Percentiles rank a stretch among this genome's conserved stretches.
These are phyloP conservation scores for Fusarium concolor DNA, from an alignment of 2,329 filamentous ascomycete genomes.

Conservation along the genomic window DNA sequence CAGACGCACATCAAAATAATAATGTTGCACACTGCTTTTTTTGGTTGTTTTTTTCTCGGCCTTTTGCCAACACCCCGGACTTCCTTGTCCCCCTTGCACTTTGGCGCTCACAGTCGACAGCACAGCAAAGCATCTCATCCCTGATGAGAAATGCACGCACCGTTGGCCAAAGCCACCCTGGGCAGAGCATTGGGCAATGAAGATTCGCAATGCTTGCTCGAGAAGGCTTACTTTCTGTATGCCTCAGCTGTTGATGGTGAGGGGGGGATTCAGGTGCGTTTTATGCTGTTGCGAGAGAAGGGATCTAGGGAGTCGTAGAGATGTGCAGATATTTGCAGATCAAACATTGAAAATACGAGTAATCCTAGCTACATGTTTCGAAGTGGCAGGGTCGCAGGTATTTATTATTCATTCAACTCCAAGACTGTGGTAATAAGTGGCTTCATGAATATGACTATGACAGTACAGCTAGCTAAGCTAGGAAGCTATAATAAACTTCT, in stretches of 20 bases:
- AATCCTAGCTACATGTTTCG: slow-evolving; percentile 23
- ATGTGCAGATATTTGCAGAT: slow-evolving; percentile 29
- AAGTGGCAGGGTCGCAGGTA: slow-evolving; percentile 15
- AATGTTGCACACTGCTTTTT: slow-evolving; percentile 8
- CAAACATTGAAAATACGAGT: slow-evolving; percentile 35
- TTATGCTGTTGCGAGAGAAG: slow-evolving; percentile 25
- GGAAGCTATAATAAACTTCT: not conserved
- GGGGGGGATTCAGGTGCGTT: slow-evolving; percentile 28
- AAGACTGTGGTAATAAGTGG: slow-evolving; percentile 12
- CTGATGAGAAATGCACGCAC: slow-evolving; percentile 21
- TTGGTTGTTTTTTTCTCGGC: slow-evolving; percentile 28
- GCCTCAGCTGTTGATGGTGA: slow-evolving; percentile 21
- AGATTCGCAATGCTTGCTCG: slow-evolving; percentile 30
- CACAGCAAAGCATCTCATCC: slow-evolving; percentile 24
- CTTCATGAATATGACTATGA: slow-evolving; percentile 4
- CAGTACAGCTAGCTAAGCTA: slow-evolving; percentile 5
- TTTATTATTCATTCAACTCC: slow-evolving; percentile 6
- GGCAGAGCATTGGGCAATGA: slow-evolving; percentile 30
- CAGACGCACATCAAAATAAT: slow-evolving; percentile 8
- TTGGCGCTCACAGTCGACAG: slow-evolving; percentile 6
- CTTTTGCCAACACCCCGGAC: slow-evolving; percentile 21
- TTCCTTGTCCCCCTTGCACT: slow-evolving; percentile 25
- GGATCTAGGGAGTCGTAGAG: slow-evolving; percentile 6
- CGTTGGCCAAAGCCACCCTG: slow-evolving; percentile 39
- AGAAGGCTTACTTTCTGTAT: slow-evolving; percentile 12